phyloP scores from a whole-genome alignment of 2,329 filamentous ascomycete species.

The Stagonosporopsis tanaceti region DNA sequence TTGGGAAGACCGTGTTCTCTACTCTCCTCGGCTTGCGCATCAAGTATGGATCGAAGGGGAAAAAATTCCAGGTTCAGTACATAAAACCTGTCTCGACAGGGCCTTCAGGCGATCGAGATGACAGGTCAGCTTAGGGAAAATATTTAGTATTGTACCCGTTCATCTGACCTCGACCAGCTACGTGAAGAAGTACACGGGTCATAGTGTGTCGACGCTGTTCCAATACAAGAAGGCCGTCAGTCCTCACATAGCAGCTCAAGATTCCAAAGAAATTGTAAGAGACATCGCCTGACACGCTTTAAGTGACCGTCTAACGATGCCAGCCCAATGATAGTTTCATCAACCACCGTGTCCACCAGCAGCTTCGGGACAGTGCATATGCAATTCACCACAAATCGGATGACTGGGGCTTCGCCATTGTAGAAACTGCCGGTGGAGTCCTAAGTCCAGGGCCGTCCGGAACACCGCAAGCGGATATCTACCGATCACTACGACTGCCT shows the following conservation, averaged over 20 bases:
- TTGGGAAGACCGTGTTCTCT: slow-evolving; percentile 84
- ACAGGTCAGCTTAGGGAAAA: slow-evolving; percentile 59
- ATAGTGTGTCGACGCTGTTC: slow-evolving; percentile 68
- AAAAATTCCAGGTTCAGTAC: slow-evolving; percentile 63
- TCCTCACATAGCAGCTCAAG: slow-evolving; percentile 74
- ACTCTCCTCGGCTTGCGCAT: slow-evolving; percentile 67
- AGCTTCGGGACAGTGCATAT: slow-evolving; percentile 26
- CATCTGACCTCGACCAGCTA: slow-evolving; percentile 59
- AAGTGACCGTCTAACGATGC: slow-evolving; percentile 8
- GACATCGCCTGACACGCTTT: neutral
- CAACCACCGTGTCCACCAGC: slow-evolving; percentile 25
- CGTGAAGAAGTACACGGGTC: slow-evolving; percentile 65
- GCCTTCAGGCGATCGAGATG: slow-evolving; percentile 72
- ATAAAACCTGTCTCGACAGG: slow-evolving; percentile 87
- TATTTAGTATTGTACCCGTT: neutral
- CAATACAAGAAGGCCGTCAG: slow-evolving; percentile 79
- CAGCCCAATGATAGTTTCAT: slow-evolving; percentile 39
- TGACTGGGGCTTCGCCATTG: slow-evolving; percentile 58
- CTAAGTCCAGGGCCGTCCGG: slow-evolving; percentile 81
- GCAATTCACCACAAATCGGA: slow-evolving; percentile 2
- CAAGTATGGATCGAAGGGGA: slow-evolving; percentile 57
- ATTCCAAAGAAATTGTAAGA: slow-evolving; percentile 30
- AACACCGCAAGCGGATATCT: slow-evolving; percentile 79
- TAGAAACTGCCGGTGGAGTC: slow-evolving; percentile 85
- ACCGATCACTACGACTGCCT: slow-evolving; percentile 75